phyloP scores from a whole-genome alignment of 202 grass and related monocot genomes.

The Eragrostis tef region DNA sequence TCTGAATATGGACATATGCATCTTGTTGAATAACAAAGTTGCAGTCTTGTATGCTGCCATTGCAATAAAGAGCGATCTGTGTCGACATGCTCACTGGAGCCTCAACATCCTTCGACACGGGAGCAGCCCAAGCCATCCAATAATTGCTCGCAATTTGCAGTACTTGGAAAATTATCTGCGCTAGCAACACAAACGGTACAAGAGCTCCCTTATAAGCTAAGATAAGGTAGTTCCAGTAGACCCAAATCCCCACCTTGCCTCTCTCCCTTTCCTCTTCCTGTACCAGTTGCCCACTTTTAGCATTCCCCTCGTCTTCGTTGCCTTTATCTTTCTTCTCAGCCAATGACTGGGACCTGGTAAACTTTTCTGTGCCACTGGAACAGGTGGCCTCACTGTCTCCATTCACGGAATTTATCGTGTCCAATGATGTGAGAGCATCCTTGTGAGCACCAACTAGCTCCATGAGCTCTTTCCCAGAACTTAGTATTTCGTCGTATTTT shows the following conservation, averaged over 20 bases:
- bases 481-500: background rate
- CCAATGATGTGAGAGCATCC: background rate
- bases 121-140: constrained; percentile 3
- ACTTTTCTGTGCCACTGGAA: background rate
- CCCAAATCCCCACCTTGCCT: background rate
- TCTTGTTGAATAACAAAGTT: background rate
- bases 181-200: background rate
- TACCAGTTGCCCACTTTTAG: background rate
- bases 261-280: background rate
- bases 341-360: background rate
- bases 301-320: background rate
- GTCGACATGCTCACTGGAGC: background rate
- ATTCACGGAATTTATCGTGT: background rate
- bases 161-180: background rate
- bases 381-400: background rate
- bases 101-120: background rate
- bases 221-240: background rate
- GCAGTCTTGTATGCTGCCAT: background rate
- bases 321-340: background rate
- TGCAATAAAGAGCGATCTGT: background rate
- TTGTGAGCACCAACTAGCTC: background rate
- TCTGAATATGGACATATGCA: background rate
- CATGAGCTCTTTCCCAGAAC: background rate
- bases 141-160: background rate
- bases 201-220: background rate